Percentiles rank a stretch among this genome's conserved stretches.
phyloP scores from a whole-genome alignment of 768 basidiomycete genomes.

The Scleroderma bovista region DNA sequence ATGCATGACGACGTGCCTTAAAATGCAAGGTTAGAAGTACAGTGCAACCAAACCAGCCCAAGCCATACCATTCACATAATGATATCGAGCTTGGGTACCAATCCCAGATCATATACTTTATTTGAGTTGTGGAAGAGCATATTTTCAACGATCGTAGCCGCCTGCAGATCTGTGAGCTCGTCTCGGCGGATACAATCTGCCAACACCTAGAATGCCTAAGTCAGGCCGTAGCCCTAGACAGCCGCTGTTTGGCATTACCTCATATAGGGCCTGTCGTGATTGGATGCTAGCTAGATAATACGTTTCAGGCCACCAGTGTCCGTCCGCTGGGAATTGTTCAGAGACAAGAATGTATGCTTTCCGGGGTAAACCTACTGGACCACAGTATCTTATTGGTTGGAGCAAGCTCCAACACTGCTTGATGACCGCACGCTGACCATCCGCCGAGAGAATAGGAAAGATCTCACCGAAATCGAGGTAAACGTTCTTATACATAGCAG shows the following conservation, averaged over 20 bases:
- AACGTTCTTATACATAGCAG: slow-evolving; percentile 67
- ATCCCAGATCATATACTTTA: slow-evolving; percentile 51
- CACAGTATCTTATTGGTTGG: slow-evolving; percentile 80
- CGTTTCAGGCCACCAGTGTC: slow-evolving; percentile 63
- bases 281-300: slow-evolving; percentile 66
- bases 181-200: slow-evolving; percentile 39
- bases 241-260: slow-evolving; percentile 32
- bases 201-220: slow-evolving; percentile 45
- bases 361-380: slow-evolving; percentile 51
- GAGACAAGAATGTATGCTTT: neutral
- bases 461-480: slow-evolving; percentile 79
- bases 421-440: slow-evolving; percentile 56
- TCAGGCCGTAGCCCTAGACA: neutral
- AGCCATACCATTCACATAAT: slow-evolving; percentile 1
- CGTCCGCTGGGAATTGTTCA: slow-evolving; percentile 11
- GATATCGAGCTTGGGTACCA: slow-evolving; percentile 29
- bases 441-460: slow-evolving; percentile 59
- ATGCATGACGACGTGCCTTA: too few relatives aligned
- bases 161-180: slow-evolving; percentile 52
- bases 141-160: slow-evolving; percentile 46
- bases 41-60: too few relatives aligned
- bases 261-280: slow-evolving; percentile 54
- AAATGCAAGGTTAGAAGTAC: too few relatives aligned
- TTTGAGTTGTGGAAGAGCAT: slow-evolving; percentile 67
- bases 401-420: slow-evolving; percentile 62